Base-by-base conservation (phyloP, 768 basidiomycete genomes). In the Chalciporus piperatus region DNA sequence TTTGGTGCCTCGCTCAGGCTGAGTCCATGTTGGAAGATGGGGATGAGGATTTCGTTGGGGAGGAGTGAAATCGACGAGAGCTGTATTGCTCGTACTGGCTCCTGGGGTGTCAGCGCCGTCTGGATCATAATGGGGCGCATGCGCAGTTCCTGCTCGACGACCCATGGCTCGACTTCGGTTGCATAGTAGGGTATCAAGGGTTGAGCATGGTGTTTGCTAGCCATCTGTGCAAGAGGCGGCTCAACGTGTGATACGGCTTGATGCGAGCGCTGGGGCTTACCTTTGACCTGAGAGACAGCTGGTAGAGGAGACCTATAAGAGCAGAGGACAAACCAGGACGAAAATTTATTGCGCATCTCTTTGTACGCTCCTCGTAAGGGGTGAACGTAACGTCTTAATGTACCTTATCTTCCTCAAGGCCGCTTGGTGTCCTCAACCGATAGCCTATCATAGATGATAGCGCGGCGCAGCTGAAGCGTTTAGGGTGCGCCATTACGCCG, bases 31-130 rank as follows among this genome's bases (percentile, higher is more conserved):
- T 32, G 30, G 45, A 62, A 51, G 42, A 58, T 51, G 25, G 45
- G 41, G 23, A 50, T 33, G 25, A 61, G 60, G 22, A 61, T 37
- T 38, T 63, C 59, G 41, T 46, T 60, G n/a, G 61, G 61, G 11
- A 62, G 51, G n/a, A 48, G 40, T 3, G 58, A 54, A 13, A 63
- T 44, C 4, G 61, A 48, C 14, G 61, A 60, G 27, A 62, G 41
- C 35, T 60, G 58, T 17, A 25, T 14, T 11, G 41, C n/a, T 37
- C 23, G 30, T 9, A 5, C 19, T 6, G 19, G 23, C 19, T 47
- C 32, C 20, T 28, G n/a, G 14, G 39, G 45, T 40, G 8, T 37
- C 40, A 45, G 20, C 17, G 48, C 43, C 12, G 48, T 20, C 20
- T 49, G 48, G 12, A 48, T 39, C 11, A 44, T 30, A 11, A 12